Conservation (phyloP, 306 rosid species). For the Comarum palustre region DNA sequence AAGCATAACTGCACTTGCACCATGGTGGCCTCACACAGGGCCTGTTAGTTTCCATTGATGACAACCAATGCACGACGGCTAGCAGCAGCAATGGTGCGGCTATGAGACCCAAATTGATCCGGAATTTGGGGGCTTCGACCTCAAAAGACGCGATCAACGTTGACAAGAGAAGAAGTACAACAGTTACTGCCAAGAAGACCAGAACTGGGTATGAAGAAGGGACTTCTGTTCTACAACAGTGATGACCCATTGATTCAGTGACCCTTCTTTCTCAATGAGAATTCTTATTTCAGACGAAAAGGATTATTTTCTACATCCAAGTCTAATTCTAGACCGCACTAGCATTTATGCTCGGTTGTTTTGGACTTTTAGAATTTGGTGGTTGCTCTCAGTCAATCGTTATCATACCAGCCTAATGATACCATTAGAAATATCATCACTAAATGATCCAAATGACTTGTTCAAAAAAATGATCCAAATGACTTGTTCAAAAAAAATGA, state of each 20-base stretch:
- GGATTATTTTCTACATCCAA: background rate
- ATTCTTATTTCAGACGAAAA: background rate
- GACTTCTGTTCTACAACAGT: slow-evolving; percentile 39
- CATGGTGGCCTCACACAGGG: slow-evolving; percentile 23
- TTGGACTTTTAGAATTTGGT: background rate
- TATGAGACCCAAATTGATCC: slow-evolving; percentile 43
- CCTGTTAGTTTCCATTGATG: slow-evolving; percentile 29
- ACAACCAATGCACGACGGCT: slow-evolving; percentile 43
- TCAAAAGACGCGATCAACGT: slow-evolving; percentile 22
- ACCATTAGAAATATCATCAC: background rate
- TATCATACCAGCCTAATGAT: slow-evolving; percentile 1
- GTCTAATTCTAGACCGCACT: slow-evolving; percentile 34
- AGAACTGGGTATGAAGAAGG: slow-evolving; percentile 36
- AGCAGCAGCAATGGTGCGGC: slow-evolving; percentile 36
- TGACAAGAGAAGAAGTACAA: slow-evolving; percentile 26
- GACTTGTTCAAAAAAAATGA: too few relatives aligned
- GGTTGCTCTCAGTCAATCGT: slow-evolving; percentile 18
- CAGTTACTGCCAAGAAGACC: slow-evolving; percentile 47
- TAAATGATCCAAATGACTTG: too few relatives aligned
- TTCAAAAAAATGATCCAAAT: too few relatives aligned
- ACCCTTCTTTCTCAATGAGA: slow-evolving; percentile 14
- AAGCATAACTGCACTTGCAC: slow-evolving; percentile 32
- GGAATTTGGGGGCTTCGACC: slow-evolving; percentile 21
- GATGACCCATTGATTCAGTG: slow-evolving; percentile 42
- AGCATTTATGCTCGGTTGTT: slow-evolving; percentile 17